Base-by-base conservation (phyloP, 345 rosid species). In the Gossypium herbaceum region DNA sequence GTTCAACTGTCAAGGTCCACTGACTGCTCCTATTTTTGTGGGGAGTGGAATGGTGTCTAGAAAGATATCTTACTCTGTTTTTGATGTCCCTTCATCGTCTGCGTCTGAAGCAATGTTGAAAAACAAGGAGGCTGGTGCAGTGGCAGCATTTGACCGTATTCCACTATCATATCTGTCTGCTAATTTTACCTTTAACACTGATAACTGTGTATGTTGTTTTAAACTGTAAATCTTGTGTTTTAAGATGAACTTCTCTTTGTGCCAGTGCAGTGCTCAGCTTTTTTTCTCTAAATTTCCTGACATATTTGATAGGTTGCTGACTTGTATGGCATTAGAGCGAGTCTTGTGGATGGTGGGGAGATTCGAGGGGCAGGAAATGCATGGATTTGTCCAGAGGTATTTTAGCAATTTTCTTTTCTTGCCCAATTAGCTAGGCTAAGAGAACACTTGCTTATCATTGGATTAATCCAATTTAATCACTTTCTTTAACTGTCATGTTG, bases 351-450 rank as follows among this genome's bases (percentile, higher is more conserved):
- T 86, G 98, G 98, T 75, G 97, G 98, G 75, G 98, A 94, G 79
- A 91, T 94, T 84, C 90, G 98, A 57, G 98, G 98, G 73, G 98
- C 97, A 43, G 98, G 98, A 78, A 94, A 94, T 86, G 97, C 95
- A 65, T 94, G 98, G 98, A 83, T 94, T 71, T 94, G 97, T 79
- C 97, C 93, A n/a, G 98, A 94, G 95, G 98, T 94, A 84, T 68
- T 67, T 54, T 17, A 9, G 47, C 9, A 17, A 29, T 65, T 56
- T 6, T 45, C 51, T 34, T 41, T 70, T 60, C 24, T 16, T 71
- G 17, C 25, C 19, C 48, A 62, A 27, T 17, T 43, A 1, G 17
- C 48, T 25, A 25, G 25, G 69, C 58, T 24, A 19, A 29, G 47
- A 39, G 22, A 51, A 75, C 25, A 44, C 71, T 64, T 39, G 39